Evolutionary conservation across 345 rosid genomes (phyloP).

Genomic region (Aethionema arabicum): DNA sequence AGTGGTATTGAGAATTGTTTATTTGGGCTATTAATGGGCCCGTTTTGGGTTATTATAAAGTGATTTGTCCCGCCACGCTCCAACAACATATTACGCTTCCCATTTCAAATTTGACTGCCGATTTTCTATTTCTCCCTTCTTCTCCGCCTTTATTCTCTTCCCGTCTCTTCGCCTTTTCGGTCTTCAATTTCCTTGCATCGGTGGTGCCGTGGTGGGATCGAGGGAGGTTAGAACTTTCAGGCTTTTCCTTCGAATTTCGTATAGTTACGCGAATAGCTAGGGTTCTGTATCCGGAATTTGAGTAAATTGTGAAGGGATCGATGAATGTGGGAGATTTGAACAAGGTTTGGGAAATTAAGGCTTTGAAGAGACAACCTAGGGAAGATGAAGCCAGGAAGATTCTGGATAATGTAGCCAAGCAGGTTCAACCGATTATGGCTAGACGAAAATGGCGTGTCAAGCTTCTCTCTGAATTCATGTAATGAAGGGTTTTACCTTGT

Average conservation of each 20-base stretch:
- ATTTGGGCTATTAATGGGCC: not conserved
- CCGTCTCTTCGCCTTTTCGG: not conserved
- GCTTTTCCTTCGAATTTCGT: not conserved
- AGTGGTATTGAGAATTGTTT: not conserved
- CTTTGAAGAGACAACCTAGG: constrained; percentile 57
- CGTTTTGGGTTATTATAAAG: not conserved
- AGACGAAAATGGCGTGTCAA: constrained; percentile 48
- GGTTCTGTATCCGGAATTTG: not conserved
- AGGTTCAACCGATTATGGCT: constrained; percentile 47
- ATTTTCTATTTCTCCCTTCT: too few species aligned
- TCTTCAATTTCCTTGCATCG: not conserved
- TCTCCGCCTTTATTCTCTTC: too few species aligned
- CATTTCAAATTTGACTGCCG: not conserved
- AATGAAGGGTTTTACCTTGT: not conserved
- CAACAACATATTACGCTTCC: not conserved
- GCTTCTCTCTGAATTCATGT: constrained; percentile 50
- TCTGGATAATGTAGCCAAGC: constrained; percentile 64
- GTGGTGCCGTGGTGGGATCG: not conserved
- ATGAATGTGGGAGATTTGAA: constrained; percentile 51
- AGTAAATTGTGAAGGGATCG: not conserved
- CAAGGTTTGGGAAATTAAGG: constrained; percentile 73
- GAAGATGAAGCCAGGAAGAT: constrained; percentile 68
- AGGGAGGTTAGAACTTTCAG: not conserved
- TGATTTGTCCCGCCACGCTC: constrained; percentile 26
- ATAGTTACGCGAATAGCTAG: not conserved